Base-by-base conservation (phyloP, 805 yeast species). In the Lipomyces spencermartinsiae region DNA sequence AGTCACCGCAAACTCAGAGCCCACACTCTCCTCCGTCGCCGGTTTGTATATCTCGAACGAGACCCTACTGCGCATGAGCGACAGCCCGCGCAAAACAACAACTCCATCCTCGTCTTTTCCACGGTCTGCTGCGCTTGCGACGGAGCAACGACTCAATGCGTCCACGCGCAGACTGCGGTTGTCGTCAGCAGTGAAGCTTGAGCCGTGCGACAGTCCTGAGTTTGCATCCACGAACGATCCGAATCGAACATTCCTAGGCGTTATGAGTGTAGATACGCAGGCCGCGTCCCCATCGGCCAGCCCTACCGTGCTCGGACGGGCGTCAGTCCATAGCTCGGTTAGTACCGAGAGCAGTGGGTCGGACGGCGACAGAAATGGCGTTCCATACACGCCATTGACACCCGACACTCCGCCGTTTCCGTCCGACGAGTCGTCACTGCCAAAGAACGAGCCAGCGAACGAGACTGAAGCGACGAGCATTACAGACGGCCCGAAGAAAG, bases 351-450 rank as follows among this genome's bases (percentile, higher is more conserved):
- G 61, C 34, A 29, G 56, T 19, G 56, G 33, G 34, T 29, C 33
- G 34, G 56, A 29, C 56, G 33, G 56, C n/a, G 56, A 22, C 29
- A 29, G 56, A 29, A 29, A 29, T 25, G 19, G 56, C 19, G 33
- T 29, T 7, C 29, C 43, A 35, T 49, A 60, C 25, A n/a, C 57
- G n/a, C 57, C 62, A 29, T n/a, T 54, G 43, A 60, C 62, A 9
- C 62, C 62, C 16, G 57, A 60, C 49, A 60, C 62, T 10, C 62
- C 62, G 22, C 34, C 49, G 49, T 43, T 43, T n/a, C 49, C 49
- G 22, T 43, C 49, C 16, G 49, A 43, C 5, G 49, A 16, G 22
- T 6, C 22, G 2, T 7, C 22, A 0, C 8, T 43, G 49, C 9
- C 49, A 43, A 43, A 16, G 49, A 43, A 6, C 16, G 49, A 43